Base-by-base conservation (phyloP, 306 rosid genomes). In the Ormosia semicastrata region DNA sequence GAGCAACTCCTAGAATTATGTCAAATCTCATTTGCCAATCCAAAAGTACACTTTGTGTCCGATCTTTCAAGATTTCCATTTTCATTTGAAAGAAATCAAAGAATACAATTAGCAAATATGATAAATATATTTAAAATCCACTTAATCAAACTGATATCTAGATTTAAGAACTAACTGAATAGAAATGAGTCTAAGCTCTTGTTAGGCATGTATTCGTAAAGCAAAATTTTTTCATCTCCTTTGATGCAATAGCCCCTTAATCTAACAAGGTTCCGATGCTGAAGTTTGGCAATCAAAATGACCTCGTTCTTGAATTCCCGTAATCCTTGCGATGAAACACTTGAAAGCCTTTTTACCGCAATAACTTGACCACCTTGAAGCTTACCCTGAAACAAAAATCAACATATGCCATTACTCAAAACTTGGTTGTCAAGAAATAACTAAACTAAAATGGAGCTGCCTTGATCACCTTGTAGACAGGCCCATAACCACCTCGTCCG, bases 401-500 rank as follows among this genome's bases (percentile, higher is more conserved):
- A n/a, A n/a, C 17, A 18, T 13, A 0, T 24, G 12, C n/a, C 11
- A 17, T 15, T n/a, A n/a, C n/a, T n/a, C n/a, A 9, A 5, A 54
- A 10, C 44, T 29, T 32, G 65, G 1, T 58, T 7, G 6, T 11
- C 2, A 11, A n/a, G 29, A 56, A 0, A 4, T 44, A 9, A 10
- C 17, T 14, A 49, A 36, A 13, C 2, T 63, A 10, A 0, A 78
- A 3, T 4, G 17, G 13, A 17, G 2, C 5, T 1, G 15, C 29
- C 5, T 24, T 7, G 13, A 13, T 67, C 5, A 84, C 87, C 86
- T 84, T 84, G 80, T 77, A 88, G 49, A 88, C 88, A 41, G 88
- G 82, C 7, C 92, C 89, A 33, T 81, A 86, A 4, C 92, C 91
- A n/a, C 89, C 89, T n/a, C 34, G 75, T 50, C 89, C 89, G 1